phyloP scores from a whole-genome alignment of 345 rosid species.

The Pugionium cornutum region DNA sequence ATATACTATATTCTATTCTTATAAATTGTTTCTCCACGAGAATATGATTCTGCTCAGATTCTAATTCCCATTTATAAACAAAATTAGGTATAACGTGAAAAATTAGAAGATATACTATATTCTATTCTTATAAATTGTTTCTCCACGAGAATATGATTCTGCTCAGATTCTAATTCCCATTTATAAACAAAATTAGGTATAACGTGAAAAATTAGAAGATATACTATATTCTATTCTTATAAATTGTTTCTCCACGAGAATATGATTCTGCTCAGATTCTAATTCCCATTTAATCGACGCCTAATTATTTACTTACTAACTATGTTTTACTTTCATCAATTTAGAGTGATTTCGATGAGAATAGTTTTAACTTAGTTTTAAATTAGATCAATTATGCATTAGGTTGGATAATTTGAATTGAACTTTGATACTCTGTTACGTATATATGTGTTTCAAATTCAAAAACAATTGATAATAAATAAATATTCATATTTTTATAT shows the following conservation, averaged over 20 bases:
- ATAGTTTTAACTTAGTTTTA: too few relatives aligned
- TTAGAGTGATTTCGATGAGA: too few relatives aligned
- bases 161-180: background rate
- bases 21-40: too few relatives aligned
- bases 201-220: slow-evolving; percentile 17
- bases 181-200: slow-evolving; percentile 16
- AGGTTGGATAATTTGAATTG: too few relatives aligned
- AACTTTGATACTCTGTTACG: too few relatives aligned
- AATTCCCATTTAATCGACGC: background rate
- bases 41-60: too few relatives aligned
- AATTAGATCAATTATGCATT: too few relatives aligned
- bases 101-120: background rate
- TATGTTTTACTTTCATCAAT: too few relatives aligned
- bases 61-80: slow-evolving; percentile 5
- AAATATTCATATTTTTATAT: too few relatives aligned
- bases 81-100: slow-evolving; percentile 22
- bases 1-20: too few relatives aligned
- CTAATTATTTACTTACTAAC: background rate
- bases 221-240: background rate
- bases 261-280: background rate
- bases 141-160: slow-evolving; percentile 1
- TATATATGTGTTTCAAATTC: too few relatives aligned
- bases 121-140: background rate
- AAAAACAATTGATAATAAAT: too few relatives aligned
- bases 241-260: background rate